These are phyloP conservation scores for Leucaena leucocephala DNA, from an alignment of 306 rosid genomes.

Conservation along the genomic window DNA sequence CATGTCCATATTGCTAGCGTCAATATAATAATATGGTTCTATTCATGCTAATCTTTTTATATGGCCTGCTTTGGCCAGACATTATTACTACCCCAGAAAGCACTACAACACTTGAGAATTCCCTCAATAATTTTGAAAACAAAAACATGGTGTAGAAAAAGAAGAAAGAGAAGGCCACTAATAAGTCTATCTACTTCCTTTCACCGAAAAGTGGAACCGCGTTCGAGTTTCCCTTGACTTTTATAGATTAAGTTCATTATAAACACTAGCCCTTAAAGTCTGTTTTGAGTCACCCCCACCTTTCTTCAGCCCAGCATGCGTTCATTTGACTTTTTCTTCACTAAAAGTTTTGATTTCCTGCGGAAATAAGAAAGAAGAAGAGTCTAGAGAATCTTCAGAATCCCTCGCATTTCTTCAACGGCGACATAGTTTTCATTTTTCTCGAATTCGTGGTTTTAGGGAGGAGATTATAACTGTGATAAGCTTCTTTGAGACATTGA, in stretches of 20 bases:
- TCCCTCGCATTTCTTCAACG: not conserved
- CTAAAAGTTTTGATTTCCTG: slow-evolving; percentile 42
- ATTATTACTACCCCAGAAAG: slow-evolving; percentile 82
- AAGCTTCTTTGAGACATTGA: too few species aligned
- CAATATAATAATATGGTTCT: slow-evolving; percentile 50
- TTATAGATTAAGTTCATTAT: slow-evolving; percentile 46
- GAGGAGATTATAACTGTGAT: too few species aligned
- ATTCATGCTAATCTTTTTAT: slow-evolving; percentile 51
- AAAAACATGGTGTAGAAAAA: slow-evolving; percentile 39
- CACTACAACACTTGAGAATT: slow-evolving; percentile 60
- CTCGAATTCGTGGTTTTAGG: too few species aligned
- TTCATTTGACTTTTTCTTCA: slow-evolving; percentile 60
- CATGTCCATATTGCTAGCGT: slow-evolving; percentile 26
- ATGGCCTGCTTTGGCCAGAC: slow-evolving; percentile 54
- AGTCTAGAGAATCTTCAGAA: slow-evolving; percentile 35
- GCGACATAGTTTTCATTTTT: too few species aligned
- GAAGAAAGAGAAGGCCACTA: slow-evolving; percentile 39
- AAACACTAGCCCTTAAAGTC: slow-evolving; percentile 57
- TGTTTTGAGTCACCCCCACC: slow-evolving; percentile 48
- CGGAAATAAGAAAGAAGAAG: slow-evolving; percentile 31
- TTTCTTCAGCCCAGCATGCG: slow-evolving; percentile 52
- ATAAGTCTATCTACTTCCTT: slow-evolving; percentile 46
- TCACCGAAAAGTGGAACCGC: slow-evolving; percentile 91
- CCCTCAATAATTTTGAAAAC: slow-evolving; percentile 53
- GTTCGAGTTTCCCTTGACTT: slow-evolving; percentile 69